These are phyloP conservation scores for Cercospora sesami DNA, from an alignment of 2,329 filamentous ascomycete species.

Conservation along the genomic window DNA sequence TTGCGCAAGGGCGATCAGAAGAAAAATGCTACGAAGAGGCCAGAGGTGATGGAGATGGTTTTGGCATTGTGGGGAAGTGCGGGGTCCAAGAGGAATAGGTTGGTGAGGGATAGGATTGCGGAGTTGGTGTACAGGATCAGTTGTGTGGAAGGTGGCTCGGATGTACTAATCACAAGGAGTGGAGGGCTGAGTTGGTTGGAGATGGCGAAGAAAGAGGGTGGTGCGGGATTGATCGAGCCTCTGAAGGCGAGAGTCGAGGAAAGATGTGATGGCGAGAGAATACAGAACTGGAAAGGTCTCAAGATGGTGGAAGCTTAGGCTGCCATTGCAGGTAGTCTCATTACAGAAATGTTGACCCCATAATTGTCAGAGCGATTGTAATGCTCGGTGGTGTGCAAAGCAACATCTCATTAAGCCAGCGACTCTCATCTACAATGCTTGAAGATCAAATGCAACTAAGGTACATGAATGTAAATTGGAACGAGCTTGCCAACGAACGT, in stretches of 20 bases:
- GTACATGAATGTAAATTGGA: too few relatives aligned
- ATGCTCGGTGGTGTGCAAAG: not conserved
- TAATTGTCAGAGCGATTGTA: not conserved
- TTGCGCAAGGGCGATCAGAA: conserved; percentile 70
- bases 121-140: conserved; percentile 65
- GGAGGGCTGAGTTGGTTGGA: conserved; percentile 75
- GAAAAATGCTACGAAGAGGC: conserved; percentile 43
- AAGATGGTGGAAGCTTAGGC: not conserved
- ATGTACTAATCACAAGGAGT: conserved; percentile 75
- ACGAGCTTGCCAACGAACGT: not conserved
- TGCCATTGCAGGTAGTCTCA: not conserved
- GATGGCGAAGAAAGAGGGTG: conserved; percentile 54
- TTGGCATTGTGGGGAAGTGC: conserved; percentile 69
- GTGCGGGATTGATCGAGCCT: conserved; percentile 44
- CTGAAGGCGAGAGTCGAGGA: conserved; percentile 62
- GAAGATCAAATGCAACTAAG: too few relatives aligned
- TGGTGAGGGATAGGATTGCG: conserved; percentile 62
- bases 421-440: too few relatives aligned
- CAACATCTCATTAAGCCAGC: not conserved
- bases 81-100: conserved; percentile 55
- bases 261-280: conserved; percentile 66
- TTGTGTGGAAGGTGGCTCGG: conserved; percentile 69
- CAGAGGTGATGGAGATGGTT: conserved; percentile 52
- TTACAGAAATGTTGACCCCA: not conserved
- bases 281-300: conserved; percentile 62